phyloP scores from a whole-genome alignment of 1,284 basidiomycete genomes.

The Marasmius sp. region DNA sequence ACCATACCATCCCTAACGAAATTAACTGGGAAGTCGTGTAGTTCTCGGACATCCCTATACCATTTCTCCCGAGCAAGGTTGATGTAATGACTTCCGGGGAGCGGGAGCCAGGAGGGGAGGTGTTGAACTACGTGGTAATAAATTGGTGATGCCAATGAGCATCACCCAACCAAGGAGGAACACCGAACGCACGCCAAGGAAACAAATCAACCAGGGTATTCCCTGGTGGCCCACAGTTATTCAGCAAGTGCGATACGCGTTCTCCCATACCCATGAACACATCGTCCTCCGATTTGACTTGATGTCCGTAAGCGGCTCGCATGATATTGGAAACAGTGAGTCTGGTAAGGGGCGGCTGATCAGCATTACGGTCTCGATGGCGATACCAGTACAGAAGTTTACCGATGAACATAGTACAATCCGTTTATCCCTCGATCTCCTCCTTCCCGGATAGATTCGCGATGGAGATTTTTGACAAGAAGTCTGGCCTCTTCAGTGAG shows the following conservation, averaged over 20 bases:
- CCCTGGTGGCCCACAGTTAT: conserved; percentile 17
- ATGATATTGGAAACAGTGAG: conserved; percentile 22
- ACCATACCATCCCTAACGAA: conserved; percentile 19
- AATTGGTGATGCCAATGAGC: neutral
- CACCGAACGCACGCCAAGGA: conserved; percentile 14
- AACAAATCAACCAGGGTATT: conserved; percentile 21
- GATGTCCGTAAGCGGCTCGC: conserved; percentile 21
- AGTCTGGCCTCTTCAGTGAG: conserved; percentile 16
- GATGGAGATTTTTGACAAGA: conserved; percentile 15
- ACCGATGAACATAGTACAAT: neutral
- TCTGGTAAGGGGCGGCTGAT: conserved; percentile 3
- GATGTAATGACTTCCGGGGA: conserved; percentile 25
- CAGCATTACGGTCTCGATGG: no score
- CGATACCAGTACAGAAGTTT: no score
- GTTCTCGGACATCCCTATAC: neutral
- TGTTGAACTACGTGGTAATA: conserved; percentile 14
- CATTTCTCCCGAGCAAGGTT: conserved; percentile 11
- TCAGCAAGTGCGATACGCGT: conserved; percentile 7
- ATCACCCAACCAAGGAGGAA: neutral
- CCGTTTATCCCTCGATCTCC: neutral
- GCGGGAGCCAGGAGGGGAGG: conserved; percentile 27
- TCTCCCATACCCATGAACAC: conserved; percentile 16
- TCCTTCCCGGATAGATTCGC: neutral
- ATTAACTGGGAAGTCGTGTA: conserved; percentile 10
- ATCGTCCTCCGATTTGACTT: conserved; percentile 21